A percentile compares a stretch with the other conserved stretches of the same genome.
Evolutionary conservation across 2,329 filamentous ascomycete species (phyloP).

Genomic region (Neonectria hederae): DNA sequence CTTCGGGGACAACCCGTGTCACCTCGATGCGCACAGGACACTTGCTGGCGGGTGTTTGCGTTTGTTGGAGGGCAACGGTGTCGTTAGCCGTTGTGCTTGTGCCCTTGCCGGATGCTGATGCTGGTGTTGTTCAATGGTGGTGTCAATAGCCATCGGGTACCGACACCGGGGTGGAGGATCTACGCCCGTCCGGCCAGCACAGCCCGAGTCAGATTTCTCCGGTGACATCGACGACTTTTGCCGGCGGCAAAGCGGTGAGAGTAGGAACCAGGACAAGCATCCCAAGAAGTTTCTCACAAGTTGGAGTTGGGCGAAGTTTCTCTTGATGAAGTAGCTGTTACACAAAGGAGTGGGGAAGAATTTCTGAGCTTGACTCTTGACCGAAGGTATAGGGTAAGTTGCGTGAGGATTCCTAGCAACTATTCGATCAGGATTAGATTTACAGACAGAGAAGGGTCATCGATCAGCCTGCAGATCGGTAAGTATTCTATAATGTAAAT

Average conservation of each 20-base stretch:
- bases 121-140: conserved; percentile 26
- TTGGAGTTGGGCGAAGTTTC: background rate
- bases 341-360: background rate
- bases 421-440: no score
- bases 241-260: conserved; percentile 7
- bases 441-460: no score
- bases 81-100: conserved; percentile 24
- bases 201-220: conserved; percentile 18
- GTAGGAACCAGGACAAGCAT: background rate
- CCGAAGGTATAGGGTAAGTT: background rate
- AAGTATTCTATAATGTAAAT: no score
- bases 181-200: conserved; percentile 16
- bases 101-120: conserved; percentile 26
- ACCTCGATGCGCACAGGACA: conserved; percentile 23
- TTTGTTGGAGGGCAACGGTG: conserved; percentile 15
- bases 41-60: conserved; percentile 11
- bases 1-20: conserved; percentile 28
- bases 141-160: conserved; percentile 26
- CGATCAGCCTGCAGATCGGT: no score
- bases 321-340: conserved; percentile 1
- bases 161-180: conserved; percentile 20
- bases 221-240: conserved; percentile 21
- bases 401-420: no score
- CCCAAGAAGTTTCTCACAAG: background rate
- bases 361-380: background rate